phyloP scores from a whole-genome alignment of 2,329 filamentous ascomycete species.

The Alternaria hordeiaustralica region DNA sequence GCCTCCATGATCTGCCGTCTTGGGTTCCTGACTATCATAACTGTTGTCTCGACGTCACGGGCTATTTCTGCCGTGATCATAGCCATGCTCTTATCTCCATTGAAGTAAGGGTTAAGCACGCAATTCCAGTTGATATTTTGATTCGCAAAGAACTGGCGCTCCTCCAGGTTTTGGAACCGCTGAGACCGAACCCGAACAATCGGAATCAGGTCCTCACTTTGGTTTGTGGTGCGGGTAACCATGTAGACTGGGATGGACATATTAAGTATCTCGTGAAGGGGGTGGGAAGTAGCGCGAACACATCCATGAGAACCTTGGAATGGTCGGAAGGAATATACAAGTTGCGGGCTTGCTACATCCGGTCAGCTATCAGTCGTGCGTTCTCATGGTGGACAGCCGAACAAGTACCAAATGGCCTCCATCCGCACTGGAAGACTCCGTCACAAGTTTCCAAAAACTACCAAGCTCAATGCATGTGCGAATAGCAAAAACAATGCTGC shows the following conservation, averaged over 20 bases:
- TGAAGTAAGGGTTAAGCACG: neutral
- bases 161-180: neutral
- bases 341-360: neutral
- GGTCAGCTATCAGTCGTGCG: neutral
- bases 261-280: neutral
- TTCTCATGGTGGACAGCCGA: neutral
- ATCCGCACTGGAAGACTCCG: too few relatives aligned
- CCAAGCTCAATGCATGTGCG: neutral
- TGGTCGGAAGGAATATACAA: neutral
- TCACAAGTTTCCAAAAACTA: neutral
- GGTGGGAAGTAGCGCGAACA: neutral
- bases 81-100: neutral
- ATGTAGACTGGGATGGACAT: neutral
- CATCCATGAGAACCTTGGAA: too few relatives aligned
- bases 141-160: neutral
- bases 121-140: neutral
- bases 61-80: neutral
- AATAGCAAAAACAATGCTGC: slow-evolving; percentile 3
- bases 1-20: neutral
- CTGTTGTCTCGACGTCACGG: neutral
- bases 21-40: neutral
- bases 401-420: too few relatives aligned
- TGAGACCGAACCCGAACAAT: neutral
- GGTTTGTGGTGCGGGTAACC: neutral
- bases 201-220: too few relatives aligned